Percentiles rank a stretch among this genome's conserved stretches.
phyloP scores from a whole-genome alignment of 352 stramenopile genomes.

The Phytophthora boehmeriae region DNA sequence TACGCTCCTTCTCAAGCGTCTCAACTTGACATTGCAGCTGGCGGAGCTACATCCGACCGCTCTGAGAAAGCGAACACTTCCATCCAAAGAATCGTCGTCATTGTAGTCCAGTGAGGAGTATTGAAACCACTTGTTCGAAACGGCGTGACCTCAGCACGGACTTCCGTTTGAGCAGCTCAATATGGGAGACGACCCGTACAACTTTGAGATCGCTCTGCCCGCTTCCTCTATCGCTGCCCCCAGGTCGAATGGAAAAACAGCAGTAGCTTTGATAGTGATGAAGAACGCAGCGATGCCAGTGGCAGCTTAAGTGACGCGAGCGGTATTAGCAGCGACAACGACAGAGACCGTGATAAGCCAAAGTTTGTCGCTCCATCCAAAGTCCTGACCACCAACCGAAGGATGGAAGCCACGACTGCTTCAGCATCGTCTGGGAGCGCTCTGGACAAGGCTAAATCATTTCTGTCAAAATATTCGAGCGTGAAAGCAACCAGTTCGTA shows the following conservation, averaged over 20 bases:
- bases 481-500: conserved; percentile 24
- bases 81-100: too few species aligned
- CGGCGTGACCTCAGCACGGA: conserved; percentile 1
- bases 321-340: conserved; percentile 20
- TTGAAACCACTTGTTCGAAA: conserved; percentile 4
- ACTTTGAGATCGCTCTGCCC: conserved; percentile 63
- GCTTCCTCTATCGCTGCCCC: conserved; percentile 5
- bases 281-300: conserved; percentile 17
- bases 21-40: conserved; percentile 13
- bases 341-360: background rate
- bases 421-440: conserved; percentile 32
- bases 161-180: background rate
- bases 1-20: conserved; percentile 22
- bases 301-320: conserved; percentile 30
- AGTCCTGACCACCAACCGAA: conserved; percentile 8
- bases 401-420: background rate
- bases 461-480: conserved; percentile 75
- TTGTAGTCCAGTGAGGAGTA: too few species aligned
- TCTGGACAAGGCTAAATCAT: conserved; percentile 74
- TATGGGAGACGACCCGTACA: conserved; percentile 45
- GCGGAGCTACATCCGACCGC: too few species aligned
- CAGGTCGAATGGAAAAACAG: conserved; percentile 4
- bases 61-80: too few species aligned
- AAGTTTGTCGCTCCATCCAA: conserved; percentile 1
- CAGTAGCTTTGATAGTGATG: conserved; percentile 9